Base-by-base conservation (phyloP, 352 stramenopile species). In the Globisporangium paroecandrum region DNA sequence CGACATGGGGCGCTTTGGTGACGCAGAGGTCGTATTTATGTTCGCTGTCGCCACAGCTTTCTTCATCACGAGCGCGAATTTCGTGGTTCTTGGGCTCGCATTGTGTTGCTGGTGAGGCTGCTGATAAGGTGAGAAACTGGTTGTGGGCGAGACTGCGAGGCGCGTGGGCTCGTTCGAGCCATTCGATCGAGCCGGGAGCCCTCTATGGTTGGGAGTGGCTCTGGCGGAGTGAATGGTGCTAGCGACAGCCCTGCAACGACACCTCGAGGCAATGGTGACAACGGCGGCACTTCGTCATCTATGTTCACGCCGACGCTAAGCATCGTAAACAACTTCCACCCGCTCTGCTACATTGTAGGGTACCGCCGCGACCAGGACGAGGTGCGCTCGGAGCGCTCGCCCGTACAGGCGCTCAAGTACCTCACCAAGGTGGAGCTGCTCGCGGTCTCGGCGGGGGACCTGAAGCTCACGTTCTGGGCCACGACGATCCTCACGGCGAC, bases 381-480 rank as follows among this genome's bases (percentile, higher is more conserved):
- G 41, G 74, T 92, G 20, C 79, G 85, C 3, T 92, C 83, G 7
- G 85, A 94, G 70, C 79, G 83, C 9, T 92, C 83, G 20, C 85
- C 85, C 2, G 85, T 94, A 2, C 85, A 94, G 66, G 83, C 73
- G 10, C 60, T 94, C 12, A 91, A 90, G 67, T 90, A 89, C 64
- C 60, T 94, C n/a, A 76, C 66, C 18, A 65, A 63, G 0, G 59
- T 89, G 4, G 83, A 94, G 56, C 47, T 94, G 12, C 69, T 94
- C 8, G 83, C 75, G n/a, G 78, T 92, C 9, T 91, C 85, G 1
- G 85, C 76, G 8, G 85, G 83, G 0, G 85, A 94, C 51, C 66
- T 94, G 18, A 94, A 92, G 60, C 76, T 94, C 62, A 91, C 83
- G 29, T 92, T 94, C 62, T 94, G 85, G 85, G 66, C 81, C 1